A percentile compares a stretch with the other conserved stretches of the same genome.
phyloP scores from a whole-genome alignment of 495 filamentous ascomycete species.

The Aspergillus diversus region DNA sequence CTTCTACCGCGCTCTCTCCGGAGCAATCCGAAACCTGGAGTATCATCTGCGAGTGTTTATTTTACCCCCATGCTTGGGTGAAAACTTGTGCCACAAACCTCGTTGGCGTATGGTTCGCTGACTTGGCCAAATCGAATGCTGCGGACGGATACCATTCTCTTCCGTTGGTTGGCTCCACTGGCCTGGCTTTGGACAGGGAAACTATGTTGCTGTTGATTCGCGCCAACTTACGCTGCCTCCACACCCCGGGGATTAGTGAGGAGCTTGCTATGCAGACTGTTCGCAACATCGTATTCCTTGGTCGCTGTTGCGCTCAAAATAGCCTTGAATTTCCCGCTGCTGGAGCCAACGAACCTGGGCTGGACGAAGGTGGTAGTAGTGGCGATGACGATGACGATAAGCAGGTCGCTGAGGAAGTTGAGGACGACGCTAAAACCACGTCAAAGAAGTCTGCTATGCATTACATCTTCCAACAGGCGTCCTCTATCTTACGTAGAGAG shows the following conservation, averaged over 20 bases:
- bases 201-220: conserved; percentile 69
- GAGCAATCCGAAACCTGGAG: conserved; percentile 66
- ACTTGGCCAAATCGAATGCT: conserved; percentile 68
- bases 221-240: conserved; percentile 67
- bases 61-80: conserved; percentile 73
- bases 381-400: conserved; percentile 40
- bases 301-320: conserved; percentile 67
- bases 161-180: conserved; percentile 70
- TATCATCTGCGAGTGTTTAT: conserved; percentile 64
- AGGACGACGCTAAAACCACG: conserved; percentile 22
- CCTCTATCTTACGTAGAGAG: conserved; percentile 78
- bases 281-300: conserved; percentile 78
- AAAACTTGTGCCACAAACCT: conserved; percentile 77
- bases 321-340: conserved; percentile 52
- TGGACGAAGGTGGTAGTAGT: conserved; percentile 42
- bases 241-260: conserved; percentile 64
- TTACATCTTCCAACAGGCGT: conserved; percentile 75
- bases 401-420: conserved; percentile 37
- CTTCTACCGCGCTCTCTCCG: conserved; percentile 61
- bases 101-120: conserved; percentile 74
- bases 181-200: conserved; percentile 64
- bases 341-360: conserved; percentile 41
- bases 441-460: conserved; percentile 56
- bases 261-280: conserved; percentile 72
- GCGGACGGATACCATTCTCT: conserved; percentile 54